Conservation (phyloP, 179 eudicot genomes). For the Silene coronaria region DNA sequence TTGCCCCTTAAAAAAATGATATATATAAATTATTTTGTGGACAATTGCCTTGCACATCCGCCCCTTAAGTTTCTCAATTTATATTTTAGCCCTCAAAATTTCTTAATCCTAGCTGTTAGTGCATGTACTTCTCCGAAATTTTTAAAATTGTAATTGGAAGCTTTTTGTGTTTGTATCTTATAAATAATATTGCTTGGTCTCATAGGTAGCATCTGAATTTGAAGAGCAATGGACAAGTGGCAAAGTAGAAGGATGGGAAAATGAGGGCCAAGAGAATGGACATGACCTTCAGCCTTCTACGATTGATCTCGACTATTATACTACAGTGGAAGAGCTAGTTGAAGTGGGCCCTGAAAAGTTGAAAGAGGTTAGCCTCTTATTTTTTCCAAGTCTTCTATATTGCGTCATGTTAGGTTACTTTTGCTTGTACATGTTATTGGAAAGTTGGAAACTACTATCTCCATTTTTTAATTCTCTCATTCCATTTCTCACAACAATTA, state of each 20-base stretch:
- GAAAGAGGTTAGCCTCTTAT: constrained; percentile 64
- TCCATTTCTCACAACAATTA: too few relatives aligned
- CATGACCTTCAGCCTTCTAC: constrained; percentile 36
- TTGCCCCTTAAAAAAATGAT: too few relatives aligned
- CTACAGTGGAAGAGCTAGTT: constrained; percentile 73
- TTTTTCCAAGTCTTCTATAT: background rate
- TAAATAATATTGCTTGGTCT: background rate
- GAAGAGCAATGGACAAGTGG: constrained; percentile 85
- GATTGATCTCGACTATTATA: constrained; percentile 87
- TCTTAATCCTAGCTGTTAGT: too few relatives aligned
- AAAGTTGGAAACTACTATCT: too few relatives aligned
- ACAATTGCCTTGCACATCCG: too few relatives aligned
- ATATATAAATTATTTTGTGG: too few relatives aligned
- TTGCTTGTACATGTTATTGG: background rate
- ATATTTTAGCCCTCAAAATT: too few relatives aligned
- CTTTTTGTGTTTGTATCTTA: constrained; percentile 2
- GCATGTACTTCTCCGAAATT: background rate
- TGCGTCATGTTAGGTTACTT: background rate
- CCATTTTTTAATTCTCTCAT: too few relatives aligned
- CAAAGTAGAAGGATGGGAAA: constrained; percentile 75
- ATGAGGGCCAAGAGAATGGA: constrained; percentile 57
- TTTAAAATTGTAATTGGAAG: background rate
- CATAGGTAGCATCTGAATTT: constrained; percentile 70
- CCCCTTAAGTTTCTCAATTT: too few relatives aligned
- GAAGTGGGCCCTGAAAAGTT: constrained; percentile 82